Base-by-base conservation (phyloP, 2,329 filamentous ascomycete genomes). In the Hypoxylon sp. region DNA sequence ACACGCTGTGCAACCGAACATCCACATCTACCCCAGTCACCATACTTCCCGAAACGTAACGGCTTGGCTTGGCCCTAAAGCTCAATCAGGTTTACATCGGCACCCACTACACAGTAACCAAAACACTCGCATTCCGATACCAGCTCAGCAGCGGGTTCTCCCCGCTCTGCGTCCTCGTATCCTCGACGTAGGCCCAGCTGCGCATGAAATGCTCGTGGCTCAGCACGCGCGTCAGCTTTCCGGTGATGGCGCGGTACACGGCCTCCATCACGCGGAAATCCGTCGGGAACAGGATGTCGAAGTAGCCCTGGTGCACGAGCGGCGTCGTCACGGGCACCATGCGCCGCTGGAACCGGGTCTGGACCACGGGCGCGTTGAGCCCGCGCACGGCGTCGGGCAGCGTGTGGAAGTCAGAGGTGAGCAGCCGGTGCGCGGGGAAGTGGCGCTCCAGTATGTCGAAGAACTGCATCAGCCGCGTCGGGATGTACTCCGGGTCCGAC, bases 231-330 rank as follows among this genome's bases (percentile, higher is more conserved):
- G 94, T 97, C 74, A 98, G 84, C 78, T 97, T 96, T 32, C 95
- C 95, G 0, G 96, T 99, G 74, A 98, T 89, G 67, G 93, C 93
- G 61, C 93, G 90, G 82, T 99, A 99, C 73, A 98, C 89, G 74
- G 93, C 90, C 80, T 98, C 94, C 80, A 96, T 91, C 72, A 97
- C 91, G 69, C 88, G 86, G 78, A 99, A 99, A 80, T 99, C 92
- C 10, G 96, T 99, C 0, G 96, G 96, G 82, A 99, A 99, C 77
- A 99, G 90, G 75, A 99, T 98, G 78, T 99, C 97, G 78, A 99
- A 99, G 81, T 97, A 98, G 49, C 96, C 97, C 82, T 99, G 97
- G 79, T 98, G 94, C 51, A 98, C 96, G 78, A 97, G 87, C 59
- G 95, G 94, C 3, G 96, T 99, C 3, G 89, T 87, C 13, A 99